Conservation (phyloP, 208 protist genomes). For the Crithidia brevicula region DNA sequence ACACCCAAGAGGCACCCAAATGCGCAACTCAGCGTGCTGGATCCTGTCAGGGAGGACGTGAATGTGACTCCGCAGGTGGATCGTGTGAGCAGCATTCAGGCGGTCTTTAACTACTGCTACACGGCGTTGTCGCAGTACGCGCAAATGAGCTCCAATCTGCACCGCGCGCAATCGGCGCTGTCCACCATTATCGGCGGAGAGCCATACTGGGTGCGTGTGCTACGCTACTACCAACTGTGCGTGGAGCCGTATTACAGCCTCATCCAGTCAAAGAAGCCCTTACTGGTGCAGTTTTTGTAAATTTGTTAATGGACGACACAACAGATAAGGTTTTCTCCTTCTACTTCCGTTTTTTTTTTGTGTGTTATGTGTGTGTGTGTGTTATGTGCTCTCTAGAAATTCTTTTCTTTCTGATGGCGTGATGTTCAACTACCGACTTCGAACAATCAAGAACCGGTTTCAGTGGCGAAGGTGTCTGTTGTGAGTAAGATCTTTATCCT, state of each 20-base stretch:
- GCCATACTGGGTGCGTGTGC: constrained; percentile 47
- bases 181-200: constrained; percentile 57
- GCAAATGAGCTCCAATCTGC: constrained; percentile 31
- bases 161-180: constrained; percentile 49
- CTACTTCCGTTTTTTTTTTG: constrained; percentile 6
- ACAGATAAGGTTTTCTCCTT: neutral
- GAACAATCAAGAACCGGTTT: too few species aligned
- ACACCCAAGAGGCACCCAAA: constrained; percentile 38
- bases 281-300: constrained; percentile 27
- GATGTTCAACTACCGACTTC: too few species aligned
- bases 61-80: constrained; percentile 41
- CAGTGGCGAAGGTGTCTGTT: too few species aligned
- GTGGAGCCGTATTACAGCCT: constrained; percentile 40
- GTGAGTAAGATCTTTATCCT: too few species aligned
- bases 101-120: constrained; percentile 61
- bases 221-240: constrained; percentile 39
- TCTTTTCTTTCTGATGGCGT: too few species aligned
- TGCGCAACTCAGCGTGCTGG: constrained; percentile 40
- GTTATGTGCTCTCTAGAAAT: too few species aligned
- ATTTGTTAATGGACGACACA: neutral
- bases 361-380: neutral
- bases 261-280: constrained; percentile 30
- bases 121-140: constrained; percentile 43
- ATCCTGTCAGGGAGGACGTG: constrained; percentile 32
- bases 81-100: constrained; percentile 40